Evolutionary conservation across 495 filamentous ascomycete species (phyloP), one percentile per base, ranked within the genome.

Genomic region (Hypoxylon rickii): DNA sequence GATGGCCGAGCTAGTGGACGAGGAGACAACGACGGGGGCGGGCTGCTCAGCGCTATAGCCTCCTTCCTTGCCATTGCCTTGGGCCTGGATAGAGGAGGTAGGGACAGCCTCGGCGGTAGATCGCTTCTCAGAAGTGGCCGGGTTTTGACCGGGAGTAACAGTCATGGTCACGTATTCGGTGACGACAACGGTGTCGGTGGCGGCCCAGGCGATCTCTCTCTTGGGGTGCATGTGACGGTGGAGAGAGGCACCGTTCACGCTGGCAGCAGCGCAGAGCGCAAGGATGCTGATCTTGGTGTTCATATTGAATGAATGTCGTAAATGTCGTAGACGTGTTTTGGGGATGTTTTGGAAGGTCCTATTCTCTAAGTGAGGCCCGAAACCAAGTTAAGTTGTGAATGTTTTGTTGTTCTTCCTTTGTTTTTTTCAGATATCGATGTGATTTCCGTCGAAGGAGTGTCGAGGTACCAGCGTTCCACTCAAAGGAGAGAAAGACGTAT

Each of bases 161-260:
- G 64, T 67, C 11, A 56, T 41, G 13, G 58, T 64, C n/a, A 58
- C 50, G 17, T 52, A 65, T 4, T 70, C 64, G 36, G 67, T 70
- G 18, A 67, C 32, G 33, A 67, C 17, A n/a, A 67, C 58, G 17
- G 58, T 60, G 47, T 70, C 67, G 15, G 67, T 67, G 7, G 46
- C 51, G 10, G 58, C 61, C 32, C 41, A 67, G 32, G 56, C 58
- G 41, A 67, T 39, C 0, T 63, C 67, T 12, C 55, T 61, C 64
- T 67, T 65, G 18, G 54, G 60, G 42, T 70, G 67, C 31, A 55
- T 17, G 43, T 67, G 67, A 16, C 60, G 64, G 34, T 69, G 66
- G 15, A 54, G 22, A 29, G 58, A 41, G 19, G 38, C 58, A 39
- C 56, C 66, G 29, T 59, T 55, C 7, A 67, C 53, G 6, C 61